phyloP scores from a whole-genome alignment of 352 stramenopile species.

The Blastocystis sp. region DNA sequence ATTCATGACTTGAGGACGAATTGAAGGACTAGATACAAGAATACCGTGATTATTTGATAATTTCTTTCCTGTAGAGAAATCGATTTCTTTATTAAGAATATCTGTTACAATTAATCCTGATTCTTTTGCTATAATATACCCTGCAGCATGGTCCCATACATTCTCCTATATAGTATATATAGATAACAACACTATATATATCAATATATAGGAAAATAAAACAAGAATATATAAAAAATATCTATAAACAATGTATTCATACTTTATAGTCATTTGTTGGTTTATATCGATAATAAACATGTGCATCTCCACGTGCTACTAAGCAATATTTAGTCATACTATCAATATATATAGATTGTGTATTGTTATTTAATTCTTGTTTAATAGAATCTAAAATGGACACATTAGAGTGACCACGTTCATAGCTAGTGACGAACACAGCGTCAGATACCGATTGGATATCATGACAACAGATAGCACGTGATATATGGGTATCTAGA shows the following conservation, averaged over 20 bases:
- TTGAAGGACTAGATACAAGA: slow-evolving; percentile 41
- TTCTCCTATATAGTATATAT: slow-evolving; percentile 44
- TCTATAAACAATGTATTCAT: too few species aligned
- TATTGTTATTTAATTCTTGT: too few species aligned
- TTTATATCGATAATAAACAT: slow-evolving; percentile 13
- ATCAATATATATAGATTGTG: slow-evolving; percentile 29
- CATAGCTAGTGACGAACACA: too few species aligned
- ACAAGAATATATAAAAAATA: too few species aligned
- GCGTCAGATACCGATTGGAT: too few species aligned
- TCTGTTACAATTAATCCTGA: slow-evolving; percentile 56
- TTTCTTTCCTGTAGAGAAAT: slow-evolving; percentile 48
- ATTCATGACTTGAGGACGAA: slow-evolving; percentile 42
- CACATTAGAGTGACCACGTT: too few species aligned
- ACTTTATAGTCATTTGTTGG: not conserved
- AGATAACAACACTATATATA: too few species aligned
- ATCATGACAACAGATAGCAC: too few species aligned
- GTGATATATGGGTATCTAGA: too few species aligned
- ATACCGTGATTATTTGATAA: slow-evolving; percentile 43
- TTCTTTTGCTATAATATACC: slow-evolving; percentile 47
- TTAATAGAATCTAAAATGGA: too few species aligned
- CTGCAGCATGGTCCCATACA: slow-evolving; percentile 54
- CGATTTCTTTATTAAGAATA: slow-evolving; percentile 61
- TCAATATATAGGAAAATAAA: too few species aligned
- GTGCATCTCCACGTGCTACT: slow-evolving; percentile 1
- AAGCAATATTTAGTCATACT: slow-evolving; percentile 34